Base-by-base conservation (phyloP, 73 alveolate genomes). In the Paramecium bursaria region DNA sequence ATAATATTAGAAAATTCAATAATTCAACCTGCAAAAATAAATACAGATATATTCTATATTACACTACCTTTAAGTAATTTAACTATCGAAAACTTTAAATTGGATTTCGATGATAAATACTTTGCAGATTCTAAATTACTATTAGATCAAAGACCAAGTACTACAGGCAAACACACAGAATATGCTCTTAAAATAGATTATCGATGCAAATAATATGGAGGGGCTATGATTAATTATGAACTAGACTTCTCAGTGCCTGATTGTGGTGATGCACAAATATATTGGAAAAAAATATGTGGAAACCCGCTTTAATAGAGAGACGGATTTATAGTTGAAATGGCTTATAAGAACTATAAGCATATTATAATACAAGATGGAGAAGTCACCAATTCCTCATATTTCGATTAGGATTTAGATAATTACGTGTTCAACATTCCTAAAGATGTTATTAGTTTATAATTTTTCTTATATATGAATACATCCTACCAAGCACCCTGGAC, bases 231-330 rank as follows among this genome's bases (percentile, higher is more conserved):
- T 11, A 57, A 57, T 57, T 57, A 57, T 11, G 76, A 57, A 14
- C 27, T 57, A 50, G 26, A 23, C 17, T 57, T 57, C 33, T 23
- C 27, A 57, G 49, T 57, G 17, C 76, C 76, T 27, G 1, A 27
- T 17, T 57, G 76, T n/a, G 76, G 76, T 10, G 76, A 57, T 27
- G 51, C 76, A 3, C 33, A 57, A 57, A 29, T 57, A 7, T 57
- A 23, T 57, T 57, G 76, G 76, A 57, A 57, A 50, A 57, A 57
- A 57, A 30, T 57, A 6, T 57, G 76, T 57, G 76, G 76, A 10
- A 57, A 57, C 33, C 76, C 76, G 27, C 52, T 57, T 2, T 30
- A 48, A 2, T 57, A 19, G 15, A 57, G 76, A 57, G 76, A 57
- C 17, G 76, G 76, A 0, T 57, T 57, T 30, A 30, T 14, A 30